Evolutionary conservation across 768 basidiomycete genomes (phyloP), one percentile per base, ranked within the genome.

Genomic region (Agaricus blazei): DNA sequence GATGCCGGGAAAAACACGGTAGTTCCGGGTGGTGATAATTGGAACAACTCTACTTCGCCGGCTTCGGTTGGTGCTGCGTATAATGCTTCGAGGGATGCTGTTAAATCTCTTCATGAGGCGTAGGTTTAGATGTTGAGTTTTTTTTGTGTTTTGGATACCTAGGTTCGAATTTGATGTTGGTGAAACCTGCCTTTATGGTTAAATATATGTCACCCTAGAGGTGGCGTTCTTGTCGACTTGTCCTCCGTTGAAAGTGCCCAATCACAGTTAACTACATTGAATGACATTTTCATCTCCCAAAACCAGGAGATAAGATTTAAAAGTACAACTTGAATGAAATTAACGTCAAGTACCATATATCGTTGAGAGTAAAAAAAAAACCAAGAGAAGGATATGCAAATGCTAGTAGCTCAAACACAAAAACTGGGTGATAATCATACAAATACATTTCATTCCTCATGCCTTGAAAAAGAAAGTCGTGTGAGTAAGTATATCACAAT

Each of bases 1-100:
- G 67, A 72, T 54, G 63, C 76, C 48, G 76, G 78, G 28, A 60
- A 57, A 44, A 67, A 71, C 57, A 72, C 68, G 42, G 68, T 76
- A 46, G 59, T 72, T 52, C 64, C 71, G 37, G 48, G 55, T 9
- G 75, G 74, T 57, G 62, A 62, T 64, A 77, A 78, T 72, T 79
- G 77, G 76, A 58, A 63, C 41, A 48, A 61, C 29, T 61, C 52
- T 49, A 52, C 49, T 58, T 68, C 64, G 24, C 68, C 55, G 45
- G 44, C 42, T 23, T 65, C 67, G 31, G 74, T 75, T 57, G 64
- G 65, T 44, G 61, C 64, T 54, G 74, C 74, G 12, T 73, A 66
- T 64, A 61, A 60, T 51, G 57, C 67, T 48, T 65, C 73, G 34
- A 60, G 61, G 57, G 61, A 65, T 45, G 69, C 71, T 19, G 59